phyloP scores from a whole-genome alignment of 2,329 filamentous ascomycete species.

The Elsinoe australis region DNA sequence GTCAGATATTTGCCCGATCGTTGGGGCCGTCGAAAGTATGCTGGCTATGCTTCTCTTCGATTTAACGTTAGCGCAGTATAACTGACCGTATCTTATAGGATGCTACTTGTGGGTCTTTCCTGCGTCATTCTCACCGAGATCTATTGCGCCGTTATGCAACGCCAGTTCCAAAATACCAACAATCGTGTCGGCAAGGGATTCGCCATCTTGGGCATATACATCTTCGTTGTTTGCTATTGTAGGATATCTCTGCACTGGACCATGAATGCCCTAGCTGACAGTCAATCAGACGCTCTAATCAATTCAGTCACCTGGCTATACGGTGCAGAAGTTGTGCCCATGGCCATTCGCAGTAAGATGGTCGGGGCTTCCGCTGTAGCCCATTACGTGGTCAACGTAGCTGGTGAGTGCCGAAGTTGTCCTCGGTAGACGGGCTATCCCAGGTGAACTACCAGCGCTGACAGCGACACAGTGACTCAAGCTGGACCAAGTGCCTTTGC shows the following conservation, averaged over 20 bases:
- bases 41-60: background rate
- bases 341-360: slow-evolving; percentile 47
- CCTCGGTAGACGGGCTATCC: background rate
- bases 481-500: slow-evolving; percentile 49
- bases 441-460: background rate
- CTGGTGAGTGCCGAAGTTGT: slow-evolving; percentile 17
- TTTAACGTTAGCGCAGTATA: too few species aligned
- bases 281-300: slow-evolving; percentile 40
- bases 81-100: slow-evolving; percentile 25
- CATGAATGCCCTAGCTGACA: background rate
- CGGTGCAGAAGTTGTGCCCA: slow-evolving; percentile 49
- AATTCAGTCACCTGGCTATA: slow-evolving; percentile 51
- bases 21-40: slow-evolving; percentile 48
- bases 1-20: slow-evolving; percentile 49
- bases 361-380: slow-evolving; percentile 49
- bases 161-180: slow-evolving; percentile 47
- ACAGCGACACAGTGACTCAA: slow-evolving; percentile 22
- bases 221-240: slow-evolving; percentile 52
- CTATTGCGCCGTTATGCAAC: slow-evolving; percentile 53
- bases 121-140: slow-evolving; percentile 51
- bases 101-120: slow-evolving; percentile 48
- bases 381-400: slow-evolving; percentile 47
- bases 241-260: slow-evolving; percentile 21
- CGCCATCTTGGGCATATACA: slow-evolving; percentile 52
- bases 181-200: slow-evolving; percentile 53